Base-by-base conservation (phyloP, 208 protist species). In the Wallacemonas sp. region DNA sequence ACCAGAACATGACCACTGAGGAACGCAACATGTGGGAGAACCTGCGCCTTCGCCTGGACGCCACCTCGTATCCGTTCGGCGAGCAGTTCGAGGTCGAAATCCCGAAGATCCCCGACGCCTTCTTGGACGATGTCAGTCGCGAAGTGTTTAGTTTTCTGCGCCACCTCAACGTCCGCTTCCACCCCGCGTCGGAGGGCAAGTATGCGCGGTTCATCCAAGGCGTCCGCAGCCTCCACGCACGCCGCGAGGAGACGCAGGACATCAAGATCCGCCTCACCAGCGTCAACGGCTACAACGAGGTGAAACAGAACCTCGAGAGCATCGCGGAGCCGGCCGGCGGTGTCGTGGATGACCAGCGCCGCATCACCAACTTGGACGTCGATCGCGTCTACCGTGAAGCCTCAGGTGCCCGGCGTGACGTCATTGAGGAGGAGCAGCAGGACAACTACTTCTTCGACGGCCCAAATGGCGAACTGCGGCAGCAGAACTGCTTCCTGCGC, bases 391-490 rank as follows among this genome's bases (percentile, higher is more conserved):
- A 58, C 19, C 5, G 9, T 12, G 52, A 66, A 0, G n/a, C 32
- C 23, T 24, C 61, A 43, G 49, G 61, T 9, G 57, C 39, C 17
- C 41, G 61, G 16, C 19, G 49, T 24, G 43, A 63, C 27, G 57
- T 68, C 36, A 14, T 74, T 21, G 56, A 79, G 32, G 56, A 71
- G 32, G 80, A 90, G 62, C 74, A 65, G 36, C 77, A 87, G 23
- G 77, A 92, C 33, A 80, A 92, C 65, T 88, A 85, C 68, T 95
- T 92, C 74, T 88, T 89, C 29, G 88, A 94, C 72, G 61, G 72
- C 24, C 52, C 70, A 0, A 44, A 77, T 39, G 27, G 71, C 16
- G 80, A 69, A 33, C 74, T 95, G 58, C 55, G 52, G 1, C 52
- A 38, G 17, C 61, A 66, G 12, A 43, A 63, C 8, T 85, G 73